phyloP scores from a whole-genome alignment of 495 filamentous ascomycete genomes.

The Bombardia bombarda region DNA sequence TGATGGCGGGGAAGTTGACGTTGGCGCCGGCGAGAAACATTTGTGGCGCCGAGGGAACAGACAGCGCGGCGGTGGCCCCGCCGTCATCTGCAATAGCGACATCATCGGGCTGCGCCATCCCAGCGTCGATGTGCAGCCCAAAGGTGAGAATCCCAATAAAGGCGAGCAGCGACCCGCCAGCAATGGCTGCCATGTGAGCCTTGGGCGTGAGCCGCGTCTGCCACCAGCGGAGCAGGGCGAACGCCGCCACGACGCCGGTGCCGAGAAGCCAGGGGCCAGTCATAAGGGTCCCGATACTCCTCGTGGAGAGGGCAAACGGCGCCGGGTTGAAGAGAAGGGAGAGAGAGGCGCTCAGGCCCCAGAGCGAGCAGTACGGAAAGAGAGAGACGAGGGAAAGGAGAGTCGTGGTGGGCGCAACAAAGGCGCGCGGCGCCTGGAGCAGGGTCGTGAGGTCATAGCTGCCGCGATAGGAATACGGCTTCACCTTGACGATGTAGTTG shows the following conservation, averaged over 20 bases:
- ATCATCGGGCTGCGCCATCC: constrained; percentile 28
- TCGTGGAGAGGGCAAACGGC: constrained; percentile 32
- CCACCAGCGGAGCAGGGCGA: constrained; percentile 14
- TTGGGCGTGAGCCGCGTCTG: constrained; percentile 19
- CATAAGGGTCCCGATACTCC: constrained; percentile 35
- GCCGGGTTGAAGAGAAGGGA: constrained; percentile 38
- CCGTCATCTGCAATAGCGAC: constrained; percentile 1
- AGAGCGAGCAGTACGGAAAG: constrained; percentile 32
- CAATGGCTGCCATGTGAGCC: constrained; percentile 21
- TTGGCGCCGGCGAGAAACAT: constrained; percentile 16
- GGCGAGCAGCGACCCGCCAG: constrained; percentile 24
- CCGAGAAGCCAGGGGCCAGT: constrained; percentile 32
- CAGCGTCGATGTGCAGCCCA: constrained; percentile 28
- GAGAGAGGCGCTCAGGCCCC: constrained; percentile 33
- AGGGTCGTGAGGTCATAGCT: constrained; percentile 16
- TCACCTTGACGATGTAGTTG: constrained; percentile 30
- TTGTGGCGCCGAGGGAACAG: no score
- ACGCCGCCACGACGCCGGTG: constrained; percentile 16
- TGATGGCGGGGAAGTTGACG: constrained; percentile 28
- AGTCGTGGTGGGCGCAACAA: constrained; percentile 35
- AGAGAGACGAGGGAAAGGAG: constrained; percentile 36
- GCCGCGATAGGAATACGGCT: constrained; percentile 27
- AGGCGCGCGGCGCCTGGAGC: constrained; percentile 34
- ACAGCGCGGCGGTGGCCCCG: constrained; percentile 16
- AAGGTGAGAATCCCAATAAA: constrained; percentile 33